Conservation (phyloP, 805 yeast species). For the Peterozyma toletana region DNA sequence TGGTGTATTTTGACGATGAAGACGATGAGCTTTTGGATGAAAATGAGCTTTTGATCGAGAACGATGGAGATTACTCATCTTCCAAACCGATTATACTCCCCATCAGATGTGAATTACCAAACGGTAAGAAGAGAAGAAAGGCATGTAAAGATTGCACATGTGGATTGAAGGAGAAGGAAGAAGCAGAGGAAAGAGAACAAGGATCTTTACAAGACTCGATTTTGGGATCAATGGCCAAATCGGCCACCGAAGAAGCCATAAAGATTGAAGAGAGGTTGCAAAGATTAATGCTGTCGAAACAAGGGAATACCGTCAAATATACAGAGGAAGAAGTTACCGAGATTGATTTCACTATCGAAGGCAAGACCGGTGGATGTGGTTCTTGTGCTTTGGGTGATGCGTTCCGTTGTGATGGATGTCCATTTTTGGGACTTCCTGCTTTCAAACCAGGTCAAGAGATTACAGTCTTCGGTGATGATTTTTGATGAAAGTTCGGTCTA, state of each 20-base stretch:
- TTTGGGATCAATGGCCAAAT: constrained; percentile 39
- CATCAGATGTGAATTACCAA: constrained; percentile 42
- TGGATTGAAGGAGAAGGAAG: constrained; percentile 88
- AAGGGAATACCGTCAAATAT: constrained; percentile 37
- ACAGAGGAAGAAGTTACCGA: constrained; percentile 72
- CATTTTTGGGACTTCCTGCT: constrained; percentile 94
- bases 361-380: constrained; percentile 96
- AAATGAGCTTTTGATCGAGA: constrained; percentile 42
- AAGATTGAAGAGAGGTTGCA: constrained; percentile 43
- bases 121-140: constrained; percentile 63
- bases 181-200: constrained; percentile 43
- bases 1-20: constrained; percentile 45
- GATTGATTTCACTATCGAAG: constrained; percentile 92
- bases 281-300: constrained; percentile 12
- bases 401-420: constrained; percentile 97
- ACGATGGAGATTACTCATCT: constrained; percentile 17
- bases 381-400: constrained; percentile 98
- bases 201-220: constrained; percentile 35
- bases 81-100: constrained; percentile 43
- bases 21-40: constrained; percentile 46
- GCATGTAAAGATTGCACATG: constrained; percentile 99
- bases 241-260: constrained; percentile 47
- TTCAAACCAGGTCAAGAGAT: constrained; percentile 96
- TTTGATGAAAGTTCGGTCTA: not conserved
- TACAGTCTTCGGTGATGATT: constrained; percentile 9